Conservation (phyloP, 805 yeast species). For the Dipodascus geniculatus region DNA sequence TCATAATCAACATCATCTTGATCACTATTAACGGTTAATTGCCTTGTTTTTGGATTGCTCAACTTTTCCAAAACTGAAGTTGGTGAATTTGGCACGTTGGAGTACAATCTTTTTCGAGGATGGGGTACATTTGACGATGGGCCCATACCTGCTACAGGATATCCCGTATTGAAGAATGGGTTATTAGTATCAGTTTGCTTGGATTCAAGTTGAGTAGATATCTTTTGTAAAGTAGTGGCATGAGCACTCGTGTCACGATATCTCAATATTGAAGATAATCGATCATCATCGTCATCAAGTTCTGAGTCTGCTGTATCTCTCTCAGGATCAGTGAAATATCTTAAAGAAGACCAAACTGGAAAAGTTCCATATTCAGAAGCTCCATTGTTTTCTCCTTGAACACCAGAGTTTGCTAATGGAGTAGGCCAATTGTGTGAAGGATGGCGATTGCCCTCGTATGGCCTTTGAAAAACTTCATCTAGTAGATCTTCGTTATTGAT, state of each 20-base stretch:
- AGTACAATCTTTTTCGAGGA: not conserved
- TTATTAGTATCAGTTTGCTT: not conserved
- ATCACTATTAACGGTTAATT: not conserved
- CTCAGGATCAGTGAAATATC: not conserved
- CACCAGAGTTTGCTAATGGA: not conserved
- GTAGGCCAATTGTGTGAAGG: not conserved
- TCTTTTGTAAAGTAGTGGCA: not conserved
- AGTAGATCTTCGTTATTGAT: conserved; percentile 19
- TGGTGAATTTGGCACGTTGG: not conserved
- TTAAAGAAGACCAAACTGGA: not conserved
- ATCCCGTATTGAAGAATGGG: not conserved
- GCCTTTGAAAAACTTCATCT: conserved; percentile 22
- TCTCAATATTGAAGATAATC: not conserved
- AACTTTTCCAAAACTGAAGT: not conserved
- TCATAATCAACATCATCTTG: not conserved
- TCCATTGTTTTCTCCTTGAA: not conserved
- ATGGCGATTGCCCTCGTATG: conserved; percentile 17
- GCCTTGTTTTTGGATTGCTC: not conserved
- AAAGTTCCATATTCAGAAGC: not conserved
- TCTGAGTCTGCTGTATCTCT: not conserved
- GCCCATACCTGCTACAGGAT: not conserved
- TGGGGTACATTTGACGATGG: not conserved
- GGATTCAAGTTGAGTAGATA: not conserved
- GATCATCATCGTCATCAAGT: not conserved
- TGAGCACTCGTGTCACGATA: not conserved